Evolutionary conservation across 495 filamentous ascomycete genomes (phyloP), one percentile per base, ranked within the genome.

Genomic region (Penicillium macrosclerotiorum): DNA sequence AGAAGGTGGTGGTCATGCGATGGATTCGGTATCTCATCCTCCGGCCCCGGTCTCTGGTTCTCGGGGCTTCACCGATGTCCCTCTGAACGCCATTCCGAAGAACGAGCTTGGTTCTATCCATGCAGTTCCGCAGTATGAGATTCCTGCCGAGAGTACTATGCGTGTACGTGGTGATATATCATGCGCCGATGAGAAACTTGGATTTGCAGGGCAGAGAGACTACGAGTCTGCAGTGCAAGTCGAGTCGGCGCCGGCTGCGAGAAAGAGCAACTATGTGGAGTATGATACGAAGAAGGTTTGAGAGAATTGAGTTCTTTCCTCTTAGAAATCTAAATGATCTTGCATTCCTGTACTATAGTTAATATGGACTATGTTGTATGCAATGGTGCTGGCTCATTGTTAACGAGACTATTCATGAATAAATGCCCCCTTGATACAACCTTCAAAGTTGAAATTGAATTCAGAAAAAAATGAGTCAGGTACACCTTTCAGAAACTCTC

Each of bases 1-100:
- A 19, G 74, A 76, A 13, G 76, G 76, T 1, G 76, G 75, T 2
- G 64, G 68, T n/a, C 67, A 63, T 29, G 49, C 63, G 2, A 52
- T 64, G 31, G 52, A 57, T 22, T 32, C 45, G 1, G 31, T 57
- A 3, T 37, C 49, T 0, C 32, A 35, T 20, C 13, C 31, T 32
- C 46, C 51, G 19, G 45, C 22, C 7, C 54, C 54, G 0, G 23
- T 9, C 0, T 42, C 43, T 2, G 53, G 47, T 34, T 31, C 42
- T 8, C 48, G 48, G 26, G 64, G 57, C 4, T 67, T 73, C 47
- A 47, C 35, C 5, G 59, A 69, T 27, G 51, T 71, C 1, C 66
- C 66, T 5, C 40, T 71, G 9, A 67, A 61, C 14, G 53, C 54
- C 34, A 26, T 65, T 4, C 63, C 63, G 20, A 57, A 54, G 41